These are phyloP conservation scores for Acacia melanoxylon DNA, from an alignment of 306 rosid species.

Conservation along the genomic window DNA sequence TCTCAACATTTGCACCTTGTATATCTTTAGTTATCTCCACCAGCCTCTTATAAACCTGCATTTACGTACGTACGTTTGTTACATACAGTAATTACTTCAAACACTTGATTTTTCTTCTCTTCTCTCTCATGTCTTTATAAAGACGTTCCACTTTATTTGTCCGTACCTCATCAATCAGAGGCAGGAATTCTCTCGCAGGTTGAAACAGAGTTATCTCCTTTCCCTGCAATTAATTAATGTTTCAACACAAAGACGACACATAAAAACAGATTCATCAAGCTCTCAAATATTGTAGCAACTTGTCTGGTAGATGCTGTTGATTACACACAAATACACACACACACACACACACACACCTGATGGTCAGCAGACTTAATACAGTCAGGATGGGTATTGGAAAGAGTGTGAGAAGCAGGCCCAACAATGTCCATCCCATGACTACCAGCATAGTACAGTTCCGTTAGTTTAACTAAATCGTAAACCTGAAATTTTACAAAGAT, in stretches of 20 bases:
- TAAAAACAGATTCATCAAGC: not conserved
- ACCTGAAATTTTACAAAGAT: slow-evolving; percentile 51
- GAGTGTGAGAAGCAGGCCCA: slow-evolving; percentile 53
- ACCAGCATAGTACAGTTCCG: slow-evolving; percentile 94
- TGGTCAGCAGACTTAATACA: slow-evolving; percentile 55
- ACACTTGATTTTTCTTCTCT: not conserved
- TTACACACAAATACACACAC: not conserved
- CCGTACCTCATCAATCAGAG: slow-evolving; percentile 80
- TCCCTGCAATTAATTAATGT: slow-evolving; percentile 43
- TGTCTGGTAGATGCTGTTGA: not conserved
- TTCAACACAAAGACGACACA: not conserved
- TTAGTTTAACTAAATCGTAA: slow-evolving; percentile 78
- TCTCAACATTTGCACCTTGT: slow-evolving; percentile 79
- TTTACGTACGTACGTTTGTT: not conserved
- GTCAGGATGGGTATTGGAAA: slow-evolving; percentile 48
- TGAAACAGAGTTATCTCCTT: slow-evolving; percentile 83
- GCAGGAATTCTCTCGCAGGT: slow-evolving; percentile 83
- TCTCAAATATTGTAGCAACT: not conserved
- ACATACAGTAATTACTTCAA: not conserved
- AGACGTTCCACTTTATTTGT: not conserved
- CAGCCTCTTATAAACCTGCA: slow-evolving; percentile 85
- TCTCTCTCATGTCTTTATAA: not conserved
- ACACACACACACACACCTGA: slow-evolving; percentile 25
- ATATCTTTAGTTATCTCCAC: slow-evolving; percentile 69
- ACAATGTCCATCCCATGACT: slow-evolving; percentile 98